A percentile compares a stretch with the other conserved stretches of the same genome.
Evolutionary conservation across 139 green algal species (phyloP).

Genomic region (Diplosphaera chodatii): DNA sequence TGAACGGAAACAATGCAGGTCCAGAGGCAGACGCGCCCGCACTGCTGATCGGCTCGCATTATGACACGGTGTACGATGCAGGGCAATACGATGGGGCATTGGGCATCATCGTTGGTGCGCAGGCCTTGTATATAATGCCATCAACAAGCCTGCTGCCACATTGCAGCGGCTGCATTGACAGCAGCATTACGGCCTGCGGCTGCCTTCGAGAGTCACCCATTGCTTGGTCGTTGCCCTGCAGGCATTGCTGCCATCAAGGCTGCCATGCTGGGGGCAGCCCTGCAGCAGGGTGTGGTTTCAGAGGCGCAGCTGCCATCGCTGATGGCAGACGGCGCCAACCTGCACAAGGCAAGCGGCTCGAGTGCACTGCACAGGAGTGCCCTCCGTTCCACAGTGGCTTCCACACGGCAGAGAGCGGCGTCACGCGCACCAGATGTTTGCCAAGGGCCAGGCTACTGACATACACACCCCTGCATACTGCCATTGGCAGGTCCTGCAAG

Average conservation of each 20-base stretch:
- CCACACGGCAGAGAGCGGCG: too few species aligned
- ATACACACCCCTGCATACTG: neutral
- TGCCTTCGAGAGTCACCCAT: too few species aligned
- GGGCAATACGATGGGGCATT: slow-evolving; percentile 84
- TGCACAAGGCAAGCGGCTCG: slow-evolving; percentile 19
- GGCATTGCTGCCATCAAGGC: slow-evolving; percentile 75
- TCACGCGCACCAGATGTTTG: too few species aligned
- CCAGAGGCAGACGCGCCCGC: slow-evolving; percentile 11
- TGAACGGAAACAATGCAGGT: too few species aligned
- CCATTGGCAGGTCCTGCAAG: neutral
- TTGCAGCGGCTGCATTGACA: too few species aligned
- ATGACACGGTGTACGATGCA: slow-evolving; percentile 89
- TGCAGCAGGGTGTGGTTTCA: neutral
- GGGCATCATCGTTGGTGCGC: slow-evolving; percentile 57
- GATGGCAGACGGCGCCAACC: neutral
- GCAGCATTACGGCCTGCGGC: too few species aligned
- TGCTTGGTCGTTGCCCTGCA: slow-evolving; percentile 1
- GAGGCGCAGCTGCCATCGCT: neutral
- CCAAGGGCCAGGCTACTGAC: slow-evolving; percentile 4
- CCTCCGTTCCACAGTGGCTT: too few species aligned
- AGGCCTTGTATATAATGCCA: too few species aligned
- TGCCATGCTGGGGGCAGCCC: slow-evolving; percentile 29
- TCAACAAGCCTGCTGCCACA: too few species aligned
- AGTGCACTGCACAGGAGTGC: too few species aligned
- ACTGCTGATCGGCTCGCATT: slow-evolving; percentile 81